These are phyloP conservation scores for Umbelopsis vinacea DNA, from an alignment of 192 early-diverging fungal genomes.

Conservation along the genomic window DNA sequence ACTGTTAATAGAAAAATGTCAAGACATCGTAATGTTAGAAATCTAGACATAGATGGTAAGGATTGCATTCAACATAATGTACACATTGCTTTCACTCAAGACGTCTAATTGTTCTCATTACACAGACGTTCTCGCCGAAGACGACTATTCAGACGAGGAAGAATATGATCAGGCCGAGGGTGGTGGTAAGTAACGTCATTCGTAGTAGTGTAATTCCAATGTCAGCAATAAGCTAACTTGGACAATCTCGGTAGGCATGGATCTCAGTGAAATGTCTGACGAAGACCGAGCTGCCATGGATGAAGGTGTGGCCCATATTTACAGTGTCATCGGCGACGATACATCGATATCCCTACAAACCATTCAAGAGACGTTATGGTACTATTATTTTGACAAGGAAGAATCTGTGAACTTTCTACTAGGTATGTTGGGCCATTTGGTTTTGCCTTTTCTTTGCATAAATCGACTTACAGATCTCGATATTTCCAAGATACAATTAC, in stretches of 20 bases:
- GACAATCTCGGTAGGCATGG: conserved; percentile 1
- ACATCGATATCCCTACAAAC: conserved; percentile 60
- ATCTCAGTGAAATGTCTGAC: conserved; percentile 29
- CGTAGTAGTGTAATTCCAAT: neutral
- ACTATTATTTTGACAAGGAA: conserved; percentile 74
- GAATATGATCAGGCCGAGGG: conserved; percentile 31
- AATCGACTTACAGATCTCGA: neutral
- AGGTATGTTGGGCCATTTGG: conserved; percentile 53
- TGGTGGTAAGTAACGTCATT: conserved; percentile 34
- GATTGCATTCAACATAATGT: neutral
- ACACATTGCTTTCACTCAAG: neutral
- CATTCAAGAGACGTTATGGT: conserved; percentile 73
- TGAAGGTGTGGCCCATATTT: conserved; percentile 62
- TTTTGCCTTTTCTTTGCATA: neutral
- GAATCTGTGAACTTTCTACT: conserved; percentile 68
- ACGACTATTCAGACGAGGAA: conserved; percentile 53
- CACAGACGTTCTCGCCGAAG: conserved; percentile 52
- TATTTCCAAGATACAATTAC: conserved; percentile 38
- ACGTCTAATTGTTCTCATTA: neutral
- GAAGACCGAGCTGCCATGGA: conserved; percentile 50
- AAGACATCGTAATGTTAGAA: conserved; percentile 55
- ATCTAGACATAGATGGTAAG: conserved; percentile 55
- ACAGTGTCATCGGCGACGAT: conserved; percentile 59
- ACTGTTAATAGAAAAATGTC: conserved; percentile 42
- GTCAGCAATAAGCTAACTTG: neutral